Conservation (phyloP, 148 eudicot genomes). For the Vaccinium vitisidaea region DNA sequence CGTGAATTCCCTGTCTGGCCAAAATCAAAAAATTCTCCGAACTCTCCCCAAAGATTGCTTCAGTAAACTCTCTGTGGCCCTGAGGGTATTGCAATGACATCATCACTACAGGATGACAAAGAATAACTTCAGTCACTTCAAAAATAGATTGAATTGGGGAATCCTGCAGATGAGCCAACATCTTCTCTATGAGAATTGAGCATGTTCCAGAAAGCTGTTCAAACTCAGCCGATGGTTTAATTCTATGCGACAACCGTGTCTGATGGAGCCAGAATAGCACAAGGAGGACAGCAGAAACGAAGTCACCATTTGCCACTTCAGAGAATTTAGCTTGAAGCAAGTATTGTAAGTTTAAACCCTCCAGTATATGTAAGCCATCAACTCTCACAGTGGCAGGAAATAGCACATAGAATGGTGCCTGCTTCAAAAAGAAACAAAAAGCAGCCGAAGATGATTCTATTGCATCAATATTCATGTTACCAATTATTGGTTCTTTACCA, state of each 20-base stretch:
- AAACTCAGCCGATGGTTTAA: constrained; percentile 38
- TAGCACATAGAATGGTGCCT: constrained; percentile 65
- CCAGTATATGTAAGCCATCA: constrained; percentile 28
- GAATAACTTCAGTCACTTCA: constrained; percentile 56
- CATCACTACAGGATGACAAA: constrained; percentile 63
- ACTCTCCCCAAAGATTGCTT: constrained; percentile 36
- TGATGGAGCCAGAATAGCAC: constrained; percentile 76
- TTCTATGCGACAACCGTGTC: constrained; percentile 38
- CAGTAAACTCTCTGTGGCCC: constrained; percentile 31
- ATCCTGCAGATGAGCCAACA: constrained; percentile 35
- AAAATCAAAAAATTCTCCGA: constrained; percentile 32
- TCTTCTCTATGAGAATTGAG: constrained; percentile 41
- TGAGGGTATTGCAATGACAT: constrained; percentile 49
- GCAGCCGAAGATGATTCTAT: constrained; percentile 46
- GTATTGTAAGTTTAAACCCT: constrained; percentile 37
- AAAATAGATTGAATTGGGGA: constrained; percentile 29
- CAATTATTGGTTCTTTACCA: constrained; percentile 18
- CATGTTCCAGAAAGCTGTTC: constrained; percentile 51
- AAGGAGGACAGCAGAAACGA: constrained; percentile 49
- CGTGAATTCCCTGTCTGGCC: constrained; percentile 43
- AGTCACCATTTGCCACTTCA: constrained; percentile 43
- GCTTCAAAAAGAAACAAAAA: constrained; percentile 55
- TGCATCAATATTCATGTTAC: constrained; percentile 24
- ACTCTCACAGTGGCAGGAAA: constrained; percentile 51
- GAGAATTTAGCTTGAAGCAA: constrained; percentile 61